Evolutionary conservation across 257 asterid species (phyloP).

Genomic region (Penstemon newberryi): DNA sequence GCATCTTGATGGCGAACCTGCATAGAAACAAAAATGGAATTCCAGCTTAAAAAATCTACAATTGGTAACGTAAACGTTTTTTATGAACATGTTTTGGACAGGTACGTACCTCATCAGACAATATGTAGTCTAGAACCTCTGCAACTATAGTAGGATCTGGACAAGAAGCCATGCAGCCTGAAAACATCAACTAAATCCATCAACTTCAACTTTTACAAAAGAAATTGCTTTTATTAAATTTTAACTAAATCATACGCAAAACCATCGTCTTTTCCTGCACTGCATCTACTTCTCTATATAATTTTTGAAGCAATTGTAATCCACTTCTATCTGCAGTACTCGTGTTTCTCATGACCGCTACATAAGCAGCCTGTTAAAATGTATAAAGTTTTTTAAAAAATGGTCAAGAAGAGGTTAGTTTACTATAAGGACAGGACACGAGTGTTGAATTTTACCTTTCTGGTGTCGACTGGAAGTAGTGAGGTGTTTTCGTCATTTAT

Average conservation of each 20-base stretch:
- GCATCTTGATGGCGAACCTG: conserved; percentile 36
- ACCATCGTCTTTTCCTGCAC: conserved; percentile 38
- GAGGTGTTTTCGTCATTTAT: conserved; percentile 33
- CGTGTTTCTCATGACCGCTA: conserved; percentile 37
- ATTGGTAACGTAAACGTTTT: background rate
- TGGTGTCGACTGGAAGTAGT: conserved; percentile 39
- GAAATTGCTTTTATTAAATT: background rate
- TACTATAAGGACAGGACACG: background rate
- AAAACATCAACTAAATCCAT: background rate
- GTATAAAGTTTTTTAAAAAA: background rate
- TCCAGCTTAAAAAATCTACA: background rate
- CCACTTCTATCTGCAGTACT: conserved; percentile 30
- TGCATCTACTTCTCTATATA: conserved; percentile 38
- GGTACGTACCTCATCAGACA: conserved; percentile 40
- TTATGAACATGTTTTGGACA: background rate
- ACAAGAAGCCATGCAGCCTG: conserved; percentile 42
- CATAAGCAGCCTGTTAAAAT: conserved; percentile 38
- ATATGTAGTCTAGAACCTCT: conserved; percentile 35
- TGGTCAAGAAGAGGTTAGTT: background rate
- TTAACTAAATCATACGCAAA: conserved; percentile 33
- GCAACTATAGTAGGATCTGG: conserved; percentile 35
- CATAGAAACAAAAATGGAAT: background rate
- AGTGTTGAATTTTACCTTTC: conserved; percentile 34
- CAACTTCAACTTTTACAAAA: background rate
- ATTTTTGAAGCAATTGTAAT: conserved; percentile 27